A percentile compares a stretch with the other conserved stretches of the same genome.
Conservation (phyloP, 2,329 filamentous ascomycete species). For the Fusarium sacchari region DNA sequence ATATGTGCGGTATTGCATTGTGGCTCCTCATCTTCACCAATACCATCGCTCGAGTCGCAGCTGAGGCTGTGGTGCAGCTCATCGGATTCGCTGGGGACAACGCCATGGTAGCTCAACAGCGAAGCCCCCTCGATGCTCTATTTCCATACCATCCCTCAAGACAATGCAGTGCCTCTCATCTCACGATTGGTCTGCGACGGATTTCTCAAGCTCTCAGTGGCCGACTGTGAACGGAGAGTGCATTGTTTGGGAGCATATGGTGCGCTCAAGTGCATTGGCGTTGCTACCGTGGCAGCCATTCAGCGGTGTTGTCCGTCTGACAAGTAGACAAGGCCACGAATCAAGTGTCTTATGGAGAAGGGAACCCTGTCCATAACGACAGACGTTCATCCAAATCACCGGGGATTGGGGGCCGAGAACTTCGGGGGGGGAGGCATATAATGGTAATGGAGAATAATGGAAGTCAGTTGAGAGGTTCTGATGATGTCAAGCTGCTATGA, state of each 20-base stretch:
- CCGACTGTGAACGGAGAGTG: slow-evolving; percentile 17
- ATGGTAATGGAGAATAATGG: not conserved
- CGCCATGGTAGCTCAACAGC: slow-evolving; percentile 23
- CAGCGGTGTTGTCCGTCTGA: slow-evolving; percentile 26
- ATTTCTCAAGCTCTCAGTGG: slow-evolving; percentile 30
- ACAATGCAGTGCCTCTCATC: slow-evolving; percentile 12
- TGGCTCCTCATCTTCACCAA: slow-evolving; percentile 17
- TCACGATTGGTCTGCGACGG: slow-evolving; percentile 26
- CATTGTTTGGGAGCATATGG: slow-evolving; percentile 30
- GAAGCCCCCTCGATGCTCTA: slow-evolving; percentile 23
- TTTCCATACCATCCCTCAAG: slow-evolving; percentile 19
- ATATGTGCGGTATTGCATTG: slow-evolving; percentile 16
- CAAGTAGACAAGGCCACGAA: slow-evolving; percentile 41
- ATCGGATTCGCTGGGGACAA: slow-evolving; percentile 27
- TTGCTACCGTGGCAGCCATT: slow-evolving; percentile 38
- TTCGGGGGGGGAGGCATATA: slow-evolving; percentile 10
- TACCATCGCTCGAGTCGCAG: slow-evolving; percentile 2
- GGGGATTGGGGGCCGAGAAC: slow-evolving; percentile 37
- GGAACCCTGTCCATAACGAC: slow-evolving; percentile 24
- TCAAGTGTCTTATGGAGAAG: slow-evolving; percentile 5
- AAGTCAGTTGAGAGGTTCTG: not conserved
- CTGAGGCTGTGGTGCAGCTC: slow-evolving; percentile 12
- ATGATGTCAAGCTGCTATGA: not conserved
- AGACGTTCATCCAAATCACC: slow-evolving; percentile 19
- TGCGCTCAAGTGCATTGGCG: slow-evolving; percentile 37